Percentiles rank a stretch among this genome's conserved stretches.
Conservation (phyloP, 1,284 basidiomycete species). For the Heliocybe sulcata region DNA sequence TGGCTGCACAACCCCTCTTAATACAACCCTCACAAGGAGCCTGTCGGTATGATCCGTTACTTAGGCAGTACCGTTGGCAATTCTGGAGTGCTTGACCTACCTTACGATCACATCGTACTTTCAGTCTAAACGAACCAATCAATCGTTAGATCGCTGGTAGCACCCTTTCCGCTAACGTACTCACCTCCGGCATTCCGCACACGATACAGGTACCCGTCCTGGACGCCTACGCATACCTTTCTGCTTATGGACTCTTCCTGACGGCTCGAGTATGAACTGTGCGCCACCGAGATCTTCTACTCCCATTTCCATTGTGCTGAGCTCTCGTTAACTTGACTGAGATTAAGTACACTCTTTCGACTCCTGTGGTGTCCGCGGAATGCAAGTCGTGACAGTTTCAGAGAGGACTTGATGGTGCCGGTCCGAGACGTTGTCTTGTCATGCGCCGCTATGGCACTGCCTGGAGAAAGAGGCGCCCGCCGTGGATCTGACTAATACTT, state of each 20-base stretch:
- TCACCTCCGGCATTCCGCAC: slow-evolving; percentile 63
- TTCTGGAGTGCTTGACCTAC: slow-evolving; percentile 23
- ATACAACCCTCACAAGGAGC: slow-evolving; percentile 68
- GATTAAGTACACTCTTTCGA: too few relatives aligned
- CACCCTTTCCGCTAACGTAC: slow-evolving; percentile 10
- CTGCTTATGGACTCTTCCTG: neutral
- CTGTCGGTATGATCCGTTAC: slow-evolving; percentile 25
- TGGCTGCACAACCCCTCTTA: slow-evolving; percentile 58
- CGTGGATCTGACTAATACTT: too few relatives aligned
- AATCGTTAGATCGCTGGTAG: slow-evolving; percentile 2
- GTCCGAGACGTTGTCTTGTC: too few relatives aligned
- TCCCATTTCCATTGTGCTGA: neutral
- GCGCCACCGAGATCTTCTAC: neutral
- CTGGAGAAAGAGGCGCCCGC: too few relatives aligned
- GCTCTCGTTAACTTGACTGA: too few relatives aligned
- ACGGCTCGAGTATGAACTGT: neutral
- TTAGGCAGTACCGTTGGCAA: slow-evolving; percentile 3
- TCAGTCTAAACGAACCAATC: slow-evolving; percentile 35
- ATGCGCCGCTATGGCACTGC: too few relatives aligned
- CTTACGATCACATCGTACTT: slow-evolving; percentile 66
- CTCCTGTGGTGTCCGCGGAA: too few relatives aligned
- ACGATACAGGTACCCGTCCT: slow-evolving; percentile 53
- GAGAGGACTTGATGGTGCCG: too few relatives aligned
- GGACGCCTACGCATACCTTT: slow-evolving; percentile 26
- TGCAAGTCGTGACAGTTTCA: too few relatives aligned